Evolutionary conservation across 2,329 filamentous ascomycete species (phyloP).

Genomic region (Aspergillus novofumigatus): DNA sequence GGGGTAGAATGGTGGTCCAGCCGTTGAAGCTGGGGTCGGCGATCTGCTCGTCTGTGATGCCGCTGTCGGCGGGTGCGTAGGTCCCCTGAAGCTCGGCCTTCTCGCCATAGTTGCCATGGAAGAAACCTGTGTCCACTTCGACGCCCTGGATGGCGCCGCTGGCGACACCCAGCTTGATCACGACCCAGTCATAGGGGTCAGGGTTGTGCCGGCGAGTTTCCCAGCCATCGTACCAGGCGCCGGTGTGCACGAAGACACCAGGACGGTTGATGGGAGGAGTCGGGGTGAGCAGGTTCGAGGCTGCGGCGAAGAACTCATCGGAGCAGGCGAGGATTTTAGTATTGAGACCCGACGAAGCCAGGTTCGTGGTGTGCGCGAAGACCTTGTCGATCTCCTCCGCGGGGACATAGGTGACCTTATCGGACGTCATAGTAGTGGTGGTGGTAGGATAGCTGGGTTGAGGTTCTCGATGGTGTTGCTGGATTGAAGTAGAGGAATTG

Average conservation of each 20-base stretch:
- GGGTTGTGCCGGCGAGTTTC: slow-evolving; percentile 60
- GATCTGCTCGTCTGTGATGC: slow-evolving; percentile 27
- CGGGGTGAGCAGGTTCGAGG: slow-evolving; percentile 56
- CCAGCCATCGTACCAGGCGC: slow-evolving; percentile 64
- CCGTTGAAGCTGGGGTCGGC: slow-evolving; percentile 29
- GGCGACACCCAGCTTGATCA: slow-evolving; percentile 54
- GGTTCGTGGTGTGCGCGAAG: slow-evolving; percentile 53
- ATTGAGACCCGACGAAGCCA: slow-evolving; percentile 45
- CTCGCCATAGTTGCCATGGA: slow-evolving; percentile 45
- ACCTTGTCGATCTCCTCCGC: slow-evolving; percentile 50
- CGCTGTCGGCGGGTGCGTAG: slow-evolving; percentile 17
- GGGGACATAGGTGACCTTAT: slow-evolving; percentile 30
- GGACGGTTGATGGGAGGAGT: slow-evolving; percentile 53
- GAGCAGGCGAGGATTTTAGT: slow-evolving; percentile 53
- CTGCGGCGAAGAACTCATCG: slow-evolving; percentile 60
- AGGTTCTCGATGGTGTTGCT: too few species aligned
- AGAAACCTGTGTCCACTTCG: slow-evolving; percentile 44
- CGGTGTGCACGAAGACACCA: slow-evolving; percentile 56
- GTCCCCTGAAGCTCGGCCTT: slow-evolving; percentile 38
- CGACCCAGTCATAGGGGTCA: slow-evolving; percentile 56
- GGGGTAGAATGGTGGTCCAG: slow-evolving; percentile 39
- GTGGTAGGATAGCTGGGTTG: background rate
- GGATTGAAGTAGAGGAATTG: background rate
- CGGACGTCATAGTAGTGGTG: slow-evolving; percentile 5
- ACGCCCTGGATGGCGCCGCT: slow-evolving; percentile 38